Evolutionary conservation across 768 basidiomycete species (phyloP).

Genomic region (Boletus rubroflammeus): DNA sequence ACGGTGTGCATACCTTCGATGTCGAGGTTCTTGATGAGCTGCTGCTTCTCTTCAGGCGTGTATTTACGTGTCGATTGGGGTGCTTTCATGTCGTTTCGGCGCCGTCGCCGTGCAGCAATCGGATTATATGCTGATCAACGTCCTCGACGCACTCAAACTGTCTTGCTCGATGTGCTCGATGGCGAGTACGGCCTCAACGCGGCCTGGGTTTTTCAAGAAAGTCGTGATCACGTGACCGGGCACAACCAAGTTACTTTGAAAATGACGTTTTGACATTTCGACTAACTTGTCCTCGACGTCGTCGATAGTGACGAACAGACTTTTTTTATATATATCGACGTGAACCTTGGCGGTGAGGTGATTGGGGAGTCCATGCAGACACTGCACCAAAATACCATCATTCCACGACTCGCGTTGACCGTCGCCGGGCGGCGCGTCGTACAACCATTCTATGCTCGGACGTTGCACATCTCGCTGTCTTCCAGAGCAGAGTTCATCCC

Average conservation of each 20-base stretch:
- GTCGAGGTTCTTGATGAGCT: conserved; percentile 73
- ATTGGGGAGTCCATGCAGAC: conserved; percentile 5
- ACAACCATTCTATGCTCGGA: conserved; percentile 11
- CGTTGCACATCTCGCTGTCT: conserved; percentile 5
- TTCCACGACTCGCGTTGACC: conserved; percentile 9
- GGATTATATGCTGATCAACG: background rate
- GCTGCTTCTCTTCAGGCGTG: conserved; percentile 67
- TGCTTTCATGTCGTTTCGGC: conserved; percentile 17
- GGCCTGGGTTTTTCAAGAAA: background rate
- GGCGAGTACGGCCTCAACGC: background rate
- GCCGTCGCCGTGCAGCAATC: background rate
- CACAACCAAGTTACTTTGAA: background rate
- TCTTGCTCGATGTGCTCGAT: background rate
- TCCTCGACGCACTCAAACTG: background rate
- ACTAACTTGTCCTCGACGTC: background rate
- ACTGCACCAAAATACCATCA: background rate
- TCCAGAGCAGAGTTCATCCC: background rate
- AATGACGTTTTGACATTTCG: background rate
- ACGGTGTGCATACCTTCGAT: conserved; percentile 57
- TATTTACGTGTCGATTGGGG: conserved; percentile 34
- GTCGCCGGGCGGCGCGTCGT: conserved; percentile 18
- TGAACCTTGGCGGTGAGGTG: background rate
- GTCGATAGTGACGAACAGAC: background rate
- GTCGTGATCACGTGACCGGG: conserved; percentile 7
- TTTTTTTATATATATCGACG: background rate